Conservation (phyloP, 2,329 filamentous ascomycete genomes). For the Didymella pinodella region DNA sequence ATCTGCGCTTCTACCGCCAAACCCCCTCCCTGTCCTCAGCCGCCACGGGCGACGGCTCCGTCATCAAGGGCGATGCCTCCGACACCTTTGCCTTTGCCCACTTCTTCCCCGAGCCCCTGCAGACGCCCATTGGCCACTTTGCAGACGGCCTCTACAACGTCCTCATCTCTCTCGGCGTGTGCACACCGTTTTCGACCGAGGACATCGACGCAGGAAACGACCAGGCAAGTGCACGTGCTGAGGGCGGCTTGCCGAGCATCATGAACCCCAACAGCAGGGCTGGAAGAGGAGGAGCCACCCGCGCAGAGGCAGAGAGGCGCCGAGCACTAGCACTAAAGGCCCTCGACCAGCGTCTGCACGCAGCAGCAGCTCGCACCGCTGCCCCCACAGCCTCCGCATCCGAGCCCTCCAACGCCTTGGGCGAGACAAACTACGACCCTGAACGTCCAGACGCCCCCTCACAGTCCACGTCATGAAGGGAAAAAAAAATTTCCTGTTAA, state of each 20-base stretch:
- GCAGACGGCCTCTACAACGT: constrained; percentile 76
- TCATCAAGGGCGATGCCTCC: constrained; percentile 86
- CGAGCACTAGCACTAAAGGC: constrained; percentile 89
- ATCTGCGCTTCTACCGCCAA: constrained; percentile 92
- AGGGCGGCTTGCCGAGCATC: constrained; percentile 67
- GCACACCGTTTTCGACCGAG: constrained; percentile 83
- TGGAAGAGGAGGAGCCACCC: constrained; percentile 67
- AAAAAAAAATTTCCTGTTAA: constrained; percentile 4
- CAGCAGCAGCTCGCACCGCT: constrained; percentile 69
- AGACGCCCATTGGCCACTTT: constrained; percentile 78
- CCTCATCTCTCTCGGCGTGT: constrained; percentile 77
- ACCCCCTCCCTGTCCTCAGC: constrained; percentile 65
- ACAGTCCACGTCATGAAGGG: constrained; percentile 31
- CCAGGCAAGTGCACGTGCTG: constrained; percentile 71
- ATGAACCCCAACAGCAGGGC: constrained; percentile 60
- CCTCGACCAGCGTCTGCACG: constrained; percentile 87
- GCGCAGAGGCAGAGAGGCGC: constrained; percentile 90
- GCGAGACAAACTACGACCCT: constrained; percentile 55
- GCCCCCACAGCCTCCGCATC: constrained; percentile 48
- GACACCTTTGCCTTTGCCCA: constrained; percentile 96
- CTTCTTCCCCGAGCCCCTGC: constrained; percentile 87
- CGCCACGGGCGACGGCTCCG: constrained; percentile 59
- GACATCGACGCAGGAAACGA: constrained; percentile 78
- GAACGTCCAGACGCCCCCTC: constrained; percentile 43
- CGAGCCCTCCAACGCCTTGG: constrained; percentile 48